Base-by-base conservation (phyloP, 2,329 filamentous ascomycete genomes). In the Phaeomoniella chlamydospora region DNA sequence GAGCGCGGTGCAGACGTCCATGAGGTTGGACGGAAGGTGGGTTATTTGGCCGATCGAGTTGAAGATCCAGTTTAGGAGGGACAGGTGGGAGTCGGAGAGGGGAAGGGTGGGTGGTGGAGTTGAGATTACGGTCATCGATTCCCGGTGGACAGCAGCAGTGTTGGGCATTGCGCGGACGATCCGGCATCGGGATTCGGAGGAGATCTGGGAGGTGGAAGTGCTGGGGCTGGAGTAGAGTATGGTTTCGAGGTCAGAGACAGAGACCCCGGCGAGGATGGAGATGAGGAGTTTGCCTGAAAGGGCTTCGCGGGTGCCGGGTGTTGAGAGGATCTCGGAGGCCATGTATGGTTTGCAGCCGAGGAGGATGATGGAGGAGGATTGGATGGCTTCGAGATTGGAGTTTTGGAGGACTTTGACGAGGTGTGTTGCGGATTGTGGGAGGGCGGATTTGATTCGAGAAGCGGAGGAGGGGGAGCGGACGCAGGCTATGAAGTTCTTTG, bases 101-200 rank as follows among this genome's bases (percentile, higher is more conserved):
- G 68, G 62, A 2, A 67, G 64, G 3, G 54, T 56, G 2, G 65
- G 63, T 3, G 55, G 57, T 2, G 58, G 55, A 2, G 68, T 74
- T 33, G 74, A 76, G 45, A 93, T 79, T 37, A 90, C 75, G 3
- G 79, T 88, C 81, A 90, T 90, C 46, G 73, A 77, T 57, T 92
- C 78, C 33, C 82, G 64, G 39, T 92, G 79, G 34, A 82, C 68
- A 16, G 77, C 77, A 9, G 84, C 83, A 0, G 81, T 87, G 62
- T 92, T 92, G 46, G 84, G 84, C 73, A 92, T 85, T 37, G 80
- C 83, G 18, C 84, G 70, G 3, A 92, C 77, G 31, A 90, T 68
- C 30, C 71, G 50, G 40, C 54, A 59, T 45, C 53, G 31, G 36
- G 57, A 45, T 19, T 45, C 41, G 14, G 41, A 35, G 5, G 35